Evolutionary conservation across 2,329 filamentous ascomycete species (phyloP), one percentile per base, ranked within the genome.

Genomic region (Ophiostoma montium): DNA sequence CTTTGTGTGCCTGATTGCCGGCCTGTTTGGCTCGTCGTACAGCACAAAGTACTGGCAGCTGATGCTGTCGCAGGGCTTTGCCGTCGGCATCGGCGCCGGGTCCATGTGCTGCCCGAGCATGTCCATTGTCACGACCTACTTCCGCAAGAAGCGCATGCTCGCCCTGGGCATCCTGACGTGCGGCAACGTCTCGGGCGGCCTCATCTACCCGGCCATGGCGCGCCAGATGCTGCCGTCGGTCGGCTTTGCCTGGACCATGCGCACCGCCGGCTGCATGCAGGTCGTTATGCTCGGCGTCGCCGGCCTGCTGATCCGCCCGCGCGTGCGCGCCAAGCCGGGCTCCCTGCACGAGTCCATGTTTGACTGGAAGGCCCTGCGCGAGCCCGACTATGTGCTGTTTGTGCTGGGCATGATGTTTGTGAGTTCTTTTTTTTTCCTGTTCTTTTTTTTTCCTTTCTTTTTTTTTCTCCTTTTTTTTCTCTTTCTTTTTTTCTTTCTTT

Each of bases 261-360:
- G 65, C 6, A 59, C 64, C 7, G 57, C 71, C 18, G 67, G 64
- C 2, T 66, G 70, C 49, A 57, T 72, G 36, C 61, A 66, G 36
- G 52, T 67, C 1, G 57, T 57, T 2, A 54, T 58, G 18, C 57
- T 64, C 8, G 42, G 55, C 0, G 48, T 61, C 0, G 57, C 59
- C 6, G 56, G 65, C 11, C 52, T 60, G 1, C 60, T 68, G 35
- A 59, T 65, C 54, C 62, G 61, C 21, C 57, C 65, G 3, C 54
- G 62, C 10, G 55, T 70, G 7, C 61, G 60, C 30, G 64, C 61
- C 0, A 56, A 63, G 7, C 64, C 58, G 35, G 53, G 36, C 6
- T 18, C 31, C 56, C 7, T 66, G 64, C 33, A 31, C 9, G 15
- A 45, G 1, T 62, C 63, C 2, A 32, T 70, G 0, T 55, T 70